phyloP scores from a whole-genome alignment of 345 rosid genomes.

The Turnera subulata region DNA sequence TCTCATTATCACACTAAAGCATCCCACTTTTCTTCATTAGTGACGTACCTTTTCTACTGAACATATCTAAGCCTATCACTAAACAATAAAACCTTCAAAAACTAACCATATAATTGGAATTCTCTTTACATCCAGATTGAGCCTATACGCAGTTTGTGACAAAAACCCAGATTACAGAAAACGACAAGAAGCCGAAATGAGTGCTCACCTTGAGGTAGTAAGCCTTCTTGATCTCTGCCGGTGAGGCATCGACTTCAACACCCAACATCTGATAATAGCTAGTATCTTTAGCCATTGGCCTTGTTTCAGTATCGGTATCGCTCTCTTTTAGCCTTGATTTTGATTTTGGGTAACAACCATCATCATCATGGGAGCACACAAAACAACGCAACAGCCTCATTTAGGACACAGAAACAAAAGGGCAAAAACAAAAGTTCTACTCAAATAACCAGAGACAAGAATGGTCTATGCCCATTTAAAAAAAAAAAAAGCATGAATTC shows the following conservation, averaged over 20 bases:
- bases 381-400: constrained; percentile 9
- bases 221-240: constrained; percentile 87
- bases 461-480: neutral
- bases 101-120: neutral
- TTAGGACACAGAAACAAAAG: neutral
- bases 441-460: neutral
- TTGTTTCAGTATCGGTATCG: neutral
- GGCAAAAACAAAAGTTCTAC: neutral
- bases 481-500: neutral
- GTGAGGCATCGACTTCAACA: constrained; percentile 56
- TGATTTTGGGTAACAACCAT: neutral
- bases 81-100: neutral
- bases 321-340: neutral
- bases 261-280: constrained; percentile 73
- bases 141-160: neutral
- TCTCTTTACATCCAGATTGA: neutral
- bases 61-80: too few relatives aligned
- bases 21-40: neutral
- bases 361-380: neutral
- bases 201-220: constrained; percentile 70
- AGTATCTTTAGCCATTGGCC: constrained; percentile 64
- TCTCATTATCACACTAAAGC: neutral
- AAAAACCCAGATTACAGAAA: neutral
- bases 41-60: too few relatives aligned
- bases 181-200: neutral